A percentile compares a stretch with the other conserved stretches of the same genome.
Evolutionary conservation across 176 grass and related monocot species (phyloP).

Genomic region (Aegilops sharonensis): DNA sequence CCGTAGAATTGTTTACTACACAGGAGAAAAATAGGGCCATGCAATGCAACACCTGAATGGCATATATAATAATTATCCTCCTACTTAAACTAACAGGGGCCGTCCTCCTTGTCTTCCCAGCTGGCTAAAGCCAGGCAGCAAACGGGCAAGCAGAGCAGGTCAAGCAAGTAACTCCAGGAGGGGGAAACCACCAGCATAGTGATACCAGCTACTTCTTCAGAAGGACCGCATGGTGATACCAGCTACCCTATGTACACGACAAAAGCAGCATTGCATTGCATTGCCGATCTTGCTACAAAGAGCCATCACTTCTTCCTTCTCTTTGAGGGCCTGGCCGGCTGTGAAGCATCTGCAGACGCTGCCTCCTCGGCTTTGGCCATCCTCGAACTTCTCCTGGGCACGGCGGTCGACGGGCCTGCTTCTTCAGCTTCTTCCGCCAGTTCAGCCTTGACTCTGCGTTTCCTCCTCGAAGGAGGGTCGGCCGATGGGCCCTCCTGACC

Average conservation of each 20-base stretch:
- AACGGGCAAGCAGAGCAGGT: neutral
- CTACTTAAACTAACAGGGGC: neutral
- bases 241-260: slow-evolving; percentile 25
- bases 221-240: neutral
- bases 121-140: neutral
- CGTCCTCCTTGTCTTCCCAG: slow-evolving; percentile 2
- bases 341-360: slow-evolving; percentile 9
- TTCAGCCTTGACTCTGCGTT: slow-evolving; percentile 44
- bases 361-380: slow-evolving; percentile 34
- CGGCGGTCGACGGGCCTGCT: neutral
- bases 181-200: neutral
- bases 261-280: neutral
- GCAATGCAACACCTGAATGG: neutral
- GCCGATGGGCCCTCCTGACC: slow-evolving; percentile 7
- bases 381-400: slow-evolving; percentile 35
- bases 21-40: neutral
- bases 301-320: slow-evolving; percentile 28
- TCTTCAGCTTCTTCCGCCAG: slow-evolving; percentile 33
- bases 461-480: slow-evolving; percentile 27
- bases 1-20: neutral
- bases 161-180: slow-evolving; percentile 9
- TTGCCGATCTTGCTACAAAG: neutral
- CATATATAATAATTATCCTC: neutral
- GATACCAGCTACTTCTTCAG: neutral
- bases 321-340: slow-evolving; percentile 11